These are phyloP conservation scores for Quercus ilex DNA, from an alignment of 306 rosid genomes.

Conservation along the genomic window DNA sequence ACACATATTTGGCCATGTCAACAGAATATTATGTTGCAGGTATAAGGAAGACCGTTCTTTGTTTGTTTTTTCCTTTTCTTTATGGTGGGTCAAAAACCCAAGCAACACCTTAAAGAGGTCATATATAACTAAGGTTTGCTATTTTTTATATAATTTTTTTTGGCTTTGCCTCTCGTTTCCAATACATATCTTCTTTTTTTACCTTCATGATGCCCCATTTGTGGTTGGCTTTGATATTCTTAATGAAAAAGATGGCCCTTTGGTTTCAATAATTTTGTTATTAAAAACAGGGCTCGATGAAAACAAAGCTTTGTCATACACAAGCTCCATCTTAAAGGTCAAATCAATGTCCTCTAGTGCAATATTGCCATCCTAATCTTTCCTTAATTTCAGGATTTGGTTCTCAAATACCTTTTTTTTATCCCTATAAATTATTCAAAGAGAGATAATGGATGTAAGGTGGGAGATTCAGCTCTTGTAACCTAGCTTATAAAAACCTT, in stretches of 20 bases:
- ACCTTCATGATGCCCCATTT: conserved; percentile 40
- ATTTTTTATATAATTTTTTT: not conserved
- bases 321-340: conserved; percentile 22
- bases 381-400: not conserved
- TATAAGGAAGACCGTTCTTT: not conserved
- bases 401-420: not conserved
- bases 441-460: not conserved
- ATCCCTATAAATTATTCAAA: not conserved
- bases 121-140: not conserved
- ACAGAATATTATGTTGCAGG: not conserved
- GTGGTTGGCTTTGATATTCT: conserved; percentile 42
- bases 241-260: conserved; percentile 43
- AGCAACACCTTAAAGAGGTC: not conserved
- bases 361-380: not conserved
- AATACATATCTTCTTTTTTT: conserved; percentile 8
- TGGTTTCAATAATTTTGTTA: not conserved
- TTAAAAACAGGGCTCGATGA: not conserved
- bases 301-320: not conserved
- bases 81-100: not conserved
- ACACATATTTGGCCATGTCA: not conserved
- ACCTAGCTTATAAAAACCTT: not conserved
- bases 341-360: not conserved
- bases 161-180: not conserved
- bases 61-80: not conserved
- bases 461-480: not conserved